Evolutionary conservation across 2,329 filamentous ascomycete species (phyloP), one percentile per base, ranked within the genome.

Genomic region (Verticillium albo-atrum): DNA sequence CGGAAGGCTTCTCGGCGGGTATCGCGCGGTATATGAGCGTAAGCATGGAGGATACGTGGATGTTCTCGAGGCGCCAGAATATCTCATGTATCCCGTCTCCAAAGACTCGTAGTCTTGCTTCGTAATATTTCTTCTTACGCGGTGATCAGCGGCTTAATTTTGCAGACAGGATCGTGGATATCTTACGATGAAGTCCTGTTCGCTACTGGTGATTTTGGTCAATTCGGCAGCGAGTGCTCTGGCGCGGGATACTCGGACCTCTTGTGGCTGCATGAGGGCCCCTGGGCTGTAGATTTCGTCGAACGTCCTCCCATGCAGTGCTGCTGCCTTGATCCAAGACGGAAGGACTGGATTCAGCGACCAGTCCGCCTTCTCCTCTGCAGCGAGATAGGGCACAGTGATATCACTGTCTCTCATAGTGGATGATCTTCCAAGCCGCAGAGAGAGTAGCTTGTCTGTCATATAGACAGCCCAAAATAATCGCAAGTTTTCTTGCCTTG

Each of bases 401-500:
- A 71, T 65, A 25, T 71, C 68, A n/a, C 58, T 58, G 7, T 70
- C 68, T 14, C 68, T 63, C 9, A 71, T 65, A 0, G 62, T 67
- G 0, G 67, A 68, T 3, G 68, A 62, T 1, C 68, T 64, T 0
- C 68, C 68, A 2, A 71, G 60, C 5, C 68, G 65, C 10, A 71
- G 60, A 0, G 67, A 65, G 1, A 70, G 58, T 0, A 57, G 59
- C 53, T 70, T 70, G 17, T 71, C 69, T 1, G 61, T 59, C 6
- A 62, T 56, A 50, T 70, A 70, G 1, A 69, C 61, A 6, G 61
- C 56, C 69, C 68, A 70, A 32, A 71, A 71, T 1, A 70, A 54
- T 3, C 58, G 52, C 6, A 55, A 60, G 12, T 65, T 66, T 7
- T 58, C 51, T 9, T 15, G 27, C 7, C 54, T 63, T 3, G 32